Percentiles rank a stretch among this genome's conserved stretches.
phyloP scores from a whole-genome alignment of 176 grass and related monocot genomes.

The Aegilops bicornis region DNA sequence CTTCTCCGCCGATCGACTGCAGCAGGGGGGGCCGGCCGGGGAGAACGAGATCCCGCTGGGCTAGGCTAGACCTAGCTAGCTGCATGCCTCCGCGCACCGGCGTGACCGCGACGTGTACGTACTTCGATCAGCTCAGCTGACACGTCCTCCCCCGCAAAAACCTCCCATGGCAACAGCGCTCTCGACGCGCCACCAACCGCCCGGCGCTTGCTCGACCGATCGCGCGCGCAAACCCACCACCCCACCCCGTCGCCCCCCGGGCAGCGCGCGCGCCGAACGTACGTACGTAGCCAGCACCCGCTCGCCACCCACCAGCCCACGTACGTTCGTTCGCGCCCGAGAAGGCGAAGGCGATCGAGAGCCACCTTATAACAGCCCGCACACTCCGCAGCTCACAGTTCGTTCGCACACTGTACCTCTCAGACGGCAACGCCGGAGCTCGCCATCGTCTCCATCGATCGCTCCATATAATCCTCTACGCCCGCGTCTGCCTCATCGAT shows the following conservation, averaged over 20 bases:
- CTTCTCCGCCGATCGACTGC: background rate
- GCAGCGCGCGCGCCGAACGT: background rate
- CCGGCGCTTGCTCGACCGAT: background rate
- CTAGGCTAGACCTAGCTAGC: background rate
- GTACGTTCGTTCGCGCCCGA: background rate
- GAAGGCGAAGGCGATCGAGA: background rate
- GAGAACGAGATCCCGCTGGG: background rate
- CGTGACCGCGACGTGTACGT: background rate
- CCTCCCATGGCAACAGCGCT: background rate
- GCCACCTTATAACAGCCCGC: slow-evolving; percentile 12
- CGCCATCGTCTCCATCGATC: background rate
- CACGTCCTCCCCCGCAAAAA: background rate
- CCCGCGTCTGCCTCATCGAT: background rate
- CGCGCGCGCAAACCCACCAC: background rate
- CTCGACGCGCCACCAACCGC: slow-evolving; percentile 22
- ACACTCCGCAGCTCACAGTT: background rate
- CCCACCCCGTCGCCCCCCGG: background rate
- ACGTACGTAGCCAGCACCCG: background rate
- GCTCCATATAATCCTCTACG: background rate
- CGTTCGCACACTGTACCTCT: background rate
- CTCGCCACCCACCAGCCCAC: slow-evolving; percentile 16
- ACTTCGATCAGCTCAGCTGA: background rate
- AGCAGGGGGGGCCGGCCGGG: too few species aligned
- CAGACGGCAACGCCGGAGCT: background rate
- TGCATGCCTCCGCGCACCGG: background rate